Percentiles rank a stretch among this genome's conserved stretches.
These are phyloP conservation scores for Castanea mollissima DNA, from an alignment of 306 rosid species.

Conservation along the genomic window DNA sequence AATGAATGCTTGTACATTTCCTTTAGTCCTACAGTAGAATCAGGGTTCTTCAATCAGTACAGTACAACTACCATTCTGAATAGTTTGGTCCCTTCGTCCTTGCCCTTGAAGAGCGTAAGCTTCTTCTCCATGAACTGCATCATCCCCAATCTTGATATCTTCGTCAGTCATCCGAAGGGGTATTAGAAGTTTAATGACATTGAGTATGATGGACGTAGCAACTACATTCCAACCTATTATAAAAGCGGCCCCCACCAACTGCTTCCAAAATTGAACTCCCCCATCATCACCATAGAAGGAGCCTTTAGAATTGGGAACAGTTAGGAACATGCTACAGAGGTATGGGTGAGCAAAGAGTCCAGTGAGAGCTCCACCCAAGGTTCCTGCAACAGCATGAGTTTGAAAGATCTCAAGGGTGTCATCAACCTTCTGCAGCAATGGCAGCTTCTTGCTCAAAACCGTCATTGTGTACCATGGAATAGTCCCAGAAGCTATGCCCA, in stretches of 20 bases:
- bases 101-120: conserved; percentile 21
- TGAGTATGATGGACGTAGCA: conserved; percentile 8
- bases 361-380: conserved; percentile 14
- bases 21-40: background rate
- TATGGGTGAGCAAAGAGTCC: conserved; percentile 22
- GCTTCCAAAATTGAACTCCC: conserved; percentile 11
- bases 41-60: background rate
- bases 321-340: conserved; percentile 5
- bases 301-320: background rate
- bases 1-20: background rate
- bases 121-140: conserved; percentile 24
- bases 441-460: conserved; percentile 8
- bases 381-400: conserved; percentile 16
- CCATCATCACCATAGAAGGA: conserved; percentile 14
- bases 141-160: conserved; percentile 13
- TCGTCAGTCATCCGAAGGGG: conserved; percentile 12
- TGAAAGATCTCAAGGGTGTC: conserved; percentile 26
- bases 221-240: conserved; percentile 21
- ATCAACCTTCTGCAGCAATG: background rate
- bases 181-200: background rate
- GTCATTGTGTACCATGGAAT: conserved; percentile 28
- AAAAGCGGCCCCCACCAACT: conserved; percentile 13
- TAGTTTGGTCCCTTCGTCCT: conserved; percentile 5
- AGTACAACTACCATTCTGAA: background rate
- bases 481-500: conserved; percentile 18